phyloP scores from a whole-genome alignment of 768 basidiomycete species.

The Artomyces pyxidatus region DNA sequence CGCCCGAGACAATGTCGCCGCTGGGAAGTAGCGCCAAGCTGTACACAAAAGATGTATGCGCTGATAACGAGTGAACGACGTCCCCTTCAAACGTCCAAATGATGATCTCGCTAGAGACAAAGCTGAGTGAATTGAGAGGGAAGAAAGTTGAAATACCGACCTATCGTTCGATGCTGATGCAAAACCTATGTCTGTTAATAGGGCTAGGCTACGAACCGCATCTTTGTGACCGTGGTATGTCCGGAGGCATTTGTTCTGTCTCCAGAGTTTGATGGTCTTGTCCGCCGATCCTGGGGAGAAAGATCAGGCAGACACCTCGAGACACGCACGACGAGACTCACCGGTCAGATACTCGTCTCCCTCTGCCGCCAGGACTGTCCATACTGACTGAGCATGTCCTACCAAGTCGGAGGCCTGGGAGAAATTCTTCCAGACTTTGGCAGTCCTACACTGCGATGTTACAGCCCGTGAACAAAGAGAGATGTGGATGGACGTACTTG shows the following conservation, averaged over 20 bases:
- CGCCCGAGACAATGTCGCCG: constrained; percentile 81
- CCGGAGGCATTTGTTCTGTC: constrained; percentile 61
- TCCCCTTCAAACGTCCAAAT: constrained; percentile 88
- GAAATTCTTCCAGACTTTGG: constrained; percentile 89
- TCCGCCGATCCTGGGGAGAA: constrained; percentile 74
- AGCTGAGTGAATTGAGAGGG: constrained; percentile 1
- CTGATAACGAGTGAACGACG: constrained; percentile 69
- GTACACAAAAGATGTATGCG: constrained; percentile 97
- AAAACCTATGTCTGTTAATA: constrained; percentile 83
- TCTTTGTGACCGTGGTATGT: constrained; percentile 86
- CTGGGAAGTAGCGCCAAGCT: constrained; percentile 73
- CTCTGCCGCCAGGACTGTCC: constrained; percentile 81
- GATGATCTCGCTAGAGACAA: constrained; percentile 69
- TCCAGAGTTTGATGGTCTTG: constrained; percentile 87
- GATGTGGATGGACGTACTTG: constrained; percentile 49
- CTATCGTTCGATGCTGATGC: constrained; percentile 95
- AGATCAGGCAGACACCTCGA: background rate
- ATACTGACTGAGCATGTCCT: constrained; percentile 87
- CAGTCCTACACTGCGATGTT: constrained; percentile 50
- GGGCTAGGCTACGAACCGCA: constrained; percentile 79
- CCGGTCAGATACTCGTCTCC: constrained; percentile 78
- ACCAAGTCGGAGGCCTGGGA: constrained; percentile 62
- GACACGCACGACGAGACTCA: constrained; percentile 22
- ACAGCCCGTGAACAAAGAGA: background rate
- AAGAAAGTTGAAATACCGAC: constrained; percentile 29